Percentiles rank a stretch among this genome's conserved stretches.
These are phyloP conservation scores for Elsinoe necatrix DNA, from an alignment of 2,329 filamentous ascomycete genomes.

Conservation along the genomic window DNA sequence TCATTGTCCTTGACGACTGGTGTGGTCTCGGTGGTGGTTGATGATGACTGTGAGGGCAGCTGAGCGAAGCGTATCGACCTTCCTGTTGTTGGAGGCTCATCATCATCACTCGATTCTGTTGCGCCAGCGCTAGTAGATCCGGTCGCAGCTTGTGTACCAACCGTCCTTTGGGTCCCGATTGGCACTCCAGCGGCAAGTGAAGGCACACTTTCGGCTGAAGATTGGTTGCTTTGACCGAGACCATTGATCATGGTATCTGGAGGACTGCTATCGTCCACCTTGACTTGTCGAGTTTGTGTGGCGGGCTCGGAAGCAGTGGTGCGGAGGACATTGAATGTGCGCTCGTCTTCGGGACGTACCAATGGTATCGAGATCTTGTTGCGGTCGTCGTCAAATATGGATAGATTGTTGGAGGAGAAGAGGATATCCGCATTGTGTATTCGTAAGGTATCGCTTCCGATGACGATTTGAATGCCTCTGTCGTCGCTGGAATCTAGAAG, in stretches of 20 bases:
- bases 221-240: slow-evolving; percentile 22
- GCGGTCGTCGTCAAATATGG: slow-evolving; percentile 75
- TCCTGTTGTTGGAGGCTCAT: slow-evolving; percentile 1
- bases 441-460: slow-evolving; percentile 81
- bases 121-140: slow-evolving; percentile 15
- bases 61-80: slow-evolving; percentile 19
- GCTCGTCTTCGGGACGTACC: slow-evolving; percentile 82
- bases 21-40: slow-evolving; percentile 6
- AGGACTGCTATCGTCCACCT: not conserved
- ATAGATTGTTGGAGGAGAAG: slow-evolving; percentile 85
- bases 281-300: slow-evolving; percentile 6
- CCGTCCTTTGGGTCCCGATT: not conserved
- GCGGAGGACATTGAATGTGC: slow-evolving; percentile 65
- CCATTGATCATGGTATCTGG: slow-evolving; percentile 26
- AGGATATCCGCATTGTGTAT: slow-evolving; percentile 82
- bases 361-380: slow-evolving; percentile 86
- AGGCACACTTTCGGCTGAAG: slow-evolving; percentile 9
- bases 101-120: slow-evolving; percentile 18
- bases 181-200: not conserved
- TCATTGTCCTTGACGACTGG: not conserved
- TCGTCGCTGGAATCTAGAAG: not conserved
- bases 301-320: slow-evolving; percentile 40
- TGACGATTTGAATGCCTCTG: slow-evolving; percentile 70
- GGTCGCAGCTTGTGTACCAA: slow-evolving; percentile 18
- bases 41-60: slow-evolving; percentile 15